Conservation (phyloP, 768 basidiomycete species). For the Panellus pusillus region DNA sequence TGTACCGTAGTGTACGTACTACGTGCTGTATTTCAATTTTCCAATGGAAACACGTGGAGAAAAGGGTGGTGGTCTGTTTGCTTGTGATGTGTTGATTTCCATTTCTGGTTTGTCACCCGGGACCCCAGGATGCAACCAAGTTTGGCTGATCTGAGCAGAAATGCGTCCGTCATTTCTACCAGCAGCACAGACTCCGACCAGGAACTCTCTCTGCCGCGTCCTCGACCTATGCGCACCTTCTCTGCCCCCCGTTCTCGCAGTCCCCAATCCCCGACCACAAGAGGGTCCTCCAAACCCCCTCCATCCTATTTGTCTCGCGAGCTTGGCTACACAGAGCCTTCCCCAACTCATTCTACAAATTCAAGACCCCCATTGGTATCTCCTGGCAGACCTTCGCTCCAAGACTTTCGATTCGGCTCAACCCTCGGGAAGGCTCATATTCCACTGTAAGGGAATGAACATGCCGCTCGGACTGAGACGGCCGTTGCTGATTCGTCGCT, state of each 20-base stretch:
- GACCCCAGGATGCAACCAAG: conserved; percentile 32
- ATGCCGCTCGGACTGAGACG: neutral
- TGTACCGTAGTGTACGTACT: conserved; percentile 6
- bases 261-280: conserved; percentile 41
- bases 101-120: neutral
- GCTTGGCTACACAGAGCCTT: conserved; percentile 36
- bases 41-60: conserved; percentile 14
- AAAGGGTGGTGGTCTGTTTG: neutral
- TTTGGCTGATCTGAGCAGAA: conserved; percentile 69
- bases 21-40: conserved; percentile 16
- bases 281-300: conserved; percentile 43
- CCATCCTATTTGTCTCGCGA: conserved; percentile 57
- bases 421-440: conserved; percentile 84
- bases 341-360: conserved; percentile 14
- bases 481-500: conserved; percentile 5
- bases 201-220: conserved; percentile 42
- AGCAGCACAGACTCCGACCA: conserved; percentile 56
- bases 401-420: conserved; percentile 73
- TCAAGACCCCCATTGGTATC: conserved; percentile 40
- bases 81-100: neutral
- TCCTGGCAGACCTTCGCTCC: conserved; percentile 36
- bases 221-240: conserved; percentile 62
- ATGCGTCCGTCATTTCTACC: conserved; percentile 74
- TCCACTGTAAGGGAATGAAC: conserved; percentile 66
- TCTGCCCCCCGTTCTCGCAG: conserved; percentile 64